phyloP scores from a whole-genome alignment of 495 filamentous ascomycete genomes.

The Penicillium ucsense region DNA sequence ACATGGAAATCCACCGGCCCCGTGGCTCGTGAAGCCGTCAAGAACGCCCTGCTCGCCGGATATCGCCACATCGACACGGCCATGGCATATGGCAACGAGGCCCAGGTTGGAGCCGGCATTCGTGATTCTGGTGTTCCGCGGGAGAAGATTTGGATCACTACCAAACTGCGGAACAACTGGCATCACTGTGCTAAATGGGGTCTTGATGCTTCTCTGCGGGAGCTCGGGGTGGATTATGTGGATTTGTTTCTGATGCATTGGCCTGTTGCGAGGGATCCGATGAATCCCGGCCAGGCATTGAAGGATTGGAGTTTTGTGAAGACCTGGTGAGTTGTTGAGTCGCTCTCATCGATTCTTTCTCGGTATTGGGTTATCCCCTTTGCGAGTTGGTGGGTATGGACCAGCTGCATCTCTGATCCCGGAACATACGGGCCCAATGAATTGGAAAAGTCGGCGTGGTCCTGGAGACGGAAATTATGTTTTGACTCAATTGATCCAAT shows the following conservation, averaged over 20 bases:
- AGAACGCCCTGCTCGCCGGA: constrained; percentile 62
- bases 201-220: constrained; percentile 57
- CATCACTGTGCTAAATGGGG: constrained; percentile 64
- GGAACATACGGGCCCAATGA: no score
- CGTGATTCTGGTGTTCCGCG: constrained; percentile 70
- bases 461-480: no score
- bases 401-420: no score
- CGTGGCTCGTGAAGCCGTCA: constrained; percentile 62
- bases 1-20: constrained; percentile 67
- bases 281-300: constrained; percentile 44
- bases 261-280: constrained; percentile 57
- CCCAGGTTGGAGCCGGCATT: constrained; percentile 73
- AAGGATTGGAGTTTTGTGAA: constrained; percentile 74
- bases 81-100: constrained; percentile 77
- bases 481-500: no score
- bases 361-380: not conserved
- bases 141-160: constrained; percentile 76
- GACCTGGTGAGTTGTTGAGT: constrained; percentile 41
- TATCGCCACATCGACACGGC: constrained; percentile 69
- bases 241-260: constrained; percentile 85
- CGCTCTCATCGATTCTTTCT: not conserved
- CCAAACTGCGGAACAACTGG: constrained; percentile 78
- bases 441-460: no score
- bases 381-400: no score
- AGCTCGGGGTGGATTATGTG: constrained; percentile 64